Evolutionary conservation across 2,329 filamentous ascomycete species (phyloP).

Genomic region (Apiospora saccharicola): DNA sequence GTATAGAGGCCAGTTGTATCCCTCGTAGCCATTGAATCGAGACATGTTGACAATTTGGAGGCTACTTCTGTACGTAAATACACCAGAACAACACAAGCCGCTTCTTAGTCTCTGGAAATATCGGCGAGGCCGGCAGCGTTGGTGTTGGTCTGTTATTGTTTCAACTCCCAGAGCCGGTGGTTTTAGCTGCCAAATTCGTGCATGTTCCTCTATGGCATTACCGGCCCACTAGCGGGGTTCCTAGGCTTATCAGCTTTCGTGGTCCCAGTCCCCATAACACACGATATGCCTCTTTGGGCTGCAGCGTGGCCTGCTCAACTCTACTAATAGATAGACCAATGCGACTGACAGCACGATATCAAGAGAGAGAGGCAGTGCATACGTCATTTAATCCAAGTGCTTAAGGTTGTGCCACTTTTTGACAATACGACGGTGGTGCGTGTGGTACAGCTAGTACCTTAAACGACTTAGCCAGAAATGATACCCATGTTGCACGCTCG

Average conservation of each 20-base stretch:
- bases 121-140: constrained; percentile 2
- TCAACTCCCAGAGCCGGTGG: constrained; percentile 15
- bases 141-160: constrained; percentile 21
- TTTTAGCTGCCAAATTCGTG: constrained; percentile 9
- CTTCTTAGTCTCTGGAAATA: background rate
- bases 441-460: background rate
- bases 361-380: background rate
- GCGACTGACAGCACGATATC: background rate
- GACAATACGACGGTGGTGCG: constrained; percentile 1
- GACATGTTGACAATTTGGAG: background rate
- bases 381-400: background rate
- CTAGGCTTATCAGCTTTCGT: constrained; percentile 8
- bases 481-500: background rate
- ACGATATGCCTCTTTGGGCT: constrained; percentile 17
- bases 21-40: background rate
- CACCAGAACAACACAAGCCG: constrained; percentile 1
- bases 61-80: background rate
- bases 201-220: background rate
- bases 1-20: background rate
- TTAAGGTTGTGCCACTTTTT: constrained; percentile 4
- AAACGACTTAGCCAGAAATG: background rate
- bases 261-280: constrained; percentile 16
- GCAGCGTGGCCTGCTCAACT: background rate
- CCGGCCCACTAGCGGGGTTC: constrained; percentile 3
- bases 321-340: background rate